Evolutionary conservation across 2,329 filamentous ascomycete genomes (phyloP), one percentile per base, ranked within the genome.

Genomic region (Trichoderma gracile): DNA sequence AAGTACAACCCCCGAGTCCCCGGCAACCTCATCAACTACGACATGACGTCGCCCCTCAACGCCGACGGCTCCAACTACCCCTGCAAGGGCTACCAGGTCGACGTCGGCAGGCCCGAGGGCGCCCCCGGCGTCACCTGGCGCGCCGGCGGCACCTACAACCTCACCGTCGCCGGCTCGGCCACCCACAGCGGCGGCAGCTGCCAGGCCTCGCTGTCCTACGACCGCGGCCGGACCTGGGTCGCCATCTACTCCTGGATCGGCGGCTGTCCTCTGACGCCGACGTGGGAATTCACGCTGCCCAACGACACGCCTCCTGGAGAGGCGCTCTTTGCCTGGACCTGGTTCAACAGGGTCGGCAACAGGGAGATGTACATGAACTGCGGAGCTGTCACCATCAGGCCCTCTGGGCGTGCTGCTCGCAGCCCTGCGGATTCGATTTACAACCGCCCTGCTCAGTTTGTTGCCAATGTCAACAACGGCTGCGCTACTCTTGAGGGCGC

Each of bases 321-420:
- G 40, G 89, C 86, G 64, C 75, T 93, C 50, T 83, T 93, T 59
- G 85, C 87, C 30, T 93, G 91, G 91, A 87, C 86, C 25, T 91
- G 88, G 88, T 88, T 90, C 78, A 92, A 92, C 80, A 80, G 86
- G 68, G 77, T 89, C 52, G 90, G 90, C 21, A 92, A 92, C 78
- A 84, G 90, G 47, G 90, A 93, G 75, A 90, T 90, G 84, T 94
- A 94, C 82, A 91, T 92, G 88, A 91, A 92, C 78, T 94, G 91
- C 72, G 90, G 90, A 7, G 81, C 84, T 53, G 84, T 93, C 68
- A 85, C 84, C 66, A 87, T 93, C 72, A 76, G 74, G 62, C 75
- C 76, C 38, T 74, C 75, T 49, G 71, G 73, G 5, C 7, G n/a
- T 53, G 70, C 50, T 55, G 67, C 64, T 71, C 60, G 76, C 76